phyloP scores from a whole-genome alignment of 805 yeast genomes.

The Osmozyma mogii region DNA sequence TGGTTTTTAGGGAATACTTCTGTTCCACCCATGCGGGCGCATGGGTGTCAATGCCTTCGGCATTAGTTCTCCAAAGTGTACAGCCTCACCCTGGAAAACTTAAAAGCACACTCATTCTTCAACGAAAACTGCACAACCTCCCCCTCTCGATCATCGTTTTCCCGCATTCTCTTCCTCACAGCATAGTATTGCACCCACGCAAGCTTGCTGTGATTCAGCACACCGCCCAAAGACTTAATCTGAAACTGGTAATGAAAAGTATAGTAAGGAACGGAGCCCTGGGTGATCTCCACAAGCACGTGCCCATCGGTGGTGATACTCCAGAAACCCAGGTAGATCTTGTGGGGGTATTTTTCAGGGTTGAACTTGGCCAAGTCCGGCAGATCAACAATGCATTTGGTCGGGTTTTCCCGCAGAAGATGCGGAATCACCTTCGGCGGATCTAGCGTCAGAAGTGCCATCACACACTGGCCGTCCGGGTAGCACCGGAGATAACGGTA shows the following conservation, averaged over 20 bases:
- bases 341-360: constrained; percentile 19
- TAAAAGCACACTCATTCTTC: constrained; percentile 71
- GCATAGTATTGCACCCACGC: constrained; percentile 64
- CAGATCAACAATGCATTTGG: constrained; percentile 13
- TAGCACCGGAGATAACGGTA: constrained; percentile 79
- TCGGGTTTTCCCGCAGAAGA: constrained; percentile 27
- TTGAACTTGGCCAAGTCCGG: constrained; percentile 12
- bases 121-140: constrained; percentile 44
- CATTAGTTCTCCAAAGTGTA: constrained; percentile 13
- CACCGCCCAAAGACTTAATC: constrained; percentile 51
- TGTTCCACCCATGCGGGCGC: too few species aligned
- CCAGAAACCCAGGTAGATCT: constrained; percentile 49
- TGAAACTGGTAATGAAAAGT: constrained; percentile 55
- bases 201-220: constrained; percentile 57
- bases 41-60: too few species aligned
- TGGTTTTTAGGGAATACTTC: too few species aligned
- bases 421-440: constrained; percentile 61
- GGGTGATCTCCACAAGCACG: constrained; percentile 39
- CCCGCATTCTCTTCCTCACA: constrained; percentile 32
- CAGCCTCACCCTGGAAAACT: constrained; percentile 57
- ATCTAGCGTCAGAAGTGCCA: constrained; percentile 62
- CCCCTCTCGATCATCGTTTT: constrained; percentile 41
- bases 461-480: constrained; percentile 67
- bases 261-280: constrained; percentile 55
- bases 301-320: constrained; percentile 45